Conservation (phyloP, 164 flowering plant genomes). For the Cinnamomum micranthum region DNA sequence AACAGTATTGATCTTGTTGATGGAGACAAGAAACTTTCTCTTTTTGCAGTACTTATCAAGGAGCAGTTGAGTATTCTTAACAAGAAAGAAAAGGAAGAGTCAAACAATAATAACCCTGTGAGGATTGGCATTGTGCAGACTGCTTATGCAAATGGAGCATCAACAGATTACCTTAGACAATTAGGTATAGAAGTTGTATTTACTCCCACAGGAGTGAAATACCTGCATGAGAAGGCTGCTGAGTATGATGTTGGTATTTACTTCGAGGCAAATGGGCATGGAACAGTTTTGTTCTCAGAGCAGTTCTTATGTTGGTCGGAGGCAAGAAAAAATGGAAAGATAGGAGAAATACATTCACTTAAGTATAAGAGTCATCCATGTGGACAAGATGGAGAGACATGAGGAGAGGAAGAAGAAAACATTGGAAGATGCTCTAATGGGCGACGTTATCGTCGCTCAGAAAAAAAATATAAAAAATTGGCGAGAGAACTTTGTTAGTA, state of each 20-base stretch:
- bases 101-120: constrained; percentile 23
- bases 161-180: constrained; percentile 68
- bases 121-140: constrained; percentile 81
- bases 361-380: too few species aligned
- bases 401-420: too few species aligned
- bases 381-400: too few species aligned
- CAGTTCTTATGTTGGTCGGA: constrained; percentile 52
- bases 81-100: constrained; percentile 18
- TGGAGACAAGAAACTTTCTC: constrained; percentile 90
- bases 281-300: constrained; percentile 87
- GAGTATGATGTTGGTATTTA: constrained; percentile 91
- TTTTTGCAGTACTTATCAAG: constrained; percentile 77
- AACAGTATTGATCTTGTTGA: constrained; percentile 70
- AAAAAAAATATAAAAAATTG: too few species aligned
- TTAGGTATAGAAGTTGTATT: constrained; percentile 71
- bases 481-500: too few species aligned
- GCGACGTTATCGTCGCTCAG: too few species aligned
- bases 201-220: constrained; percentile 92
- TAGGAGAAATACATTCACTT: too few species aligned
- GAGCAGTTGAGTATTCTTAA: constrained; percentile 58
- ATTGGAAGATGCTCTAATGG: too few species aligned
- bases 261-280: constrained; percentile 99
- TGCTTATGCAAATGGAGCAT: constrained; percentile 98
- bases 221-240: constrained; percentile 82
- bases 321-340: constrained; percentile 25